Percentiles rank a stretch among this genome's conserved stretches.
These are phyloP conservation scores for Candida qinlingensis DNA, from an alignment of 805 yeast species.

Conservation along the genomic window DNA sequence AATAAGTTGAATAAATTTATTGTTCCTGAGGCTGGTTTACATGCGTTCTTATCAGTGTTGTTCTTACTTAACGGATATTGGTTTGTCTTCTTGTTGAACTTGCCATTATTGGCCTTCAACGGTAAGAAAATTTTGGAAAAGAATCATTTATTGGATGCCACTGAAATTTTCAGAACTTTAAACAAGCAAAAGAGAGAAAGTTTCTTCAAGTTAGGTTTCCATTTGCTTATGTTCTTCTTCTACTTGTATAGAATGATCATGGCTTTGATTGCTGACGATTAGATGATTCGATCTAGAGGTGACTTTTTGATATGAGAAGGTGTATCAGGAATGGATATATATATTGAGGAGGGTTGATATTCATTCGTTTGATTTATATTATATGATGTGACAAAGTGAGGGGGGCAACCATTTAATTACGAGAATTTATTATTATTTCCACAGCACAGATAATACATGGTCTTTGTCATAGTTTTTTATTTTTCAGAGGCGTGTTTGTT, in stretches of 20 bases:
- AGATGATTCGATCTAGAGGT: not conserved
- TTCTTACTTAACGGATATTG: constrained; percentile 87
- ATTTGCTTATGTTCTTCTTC: constrained; percentile 87
- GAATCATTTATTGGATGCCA: constrained; percentile 87
- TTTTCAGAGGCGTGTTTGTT: too few species aligned
- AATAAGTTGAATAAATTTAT: constrained; percentile 85
- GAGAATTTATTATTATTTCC: too few species aligned
- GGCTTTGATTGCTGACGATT: constrained; percentile 58
- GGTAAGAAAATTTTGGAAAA: constrained; percentile 72
- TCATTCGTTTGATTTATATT: too few species aligned
- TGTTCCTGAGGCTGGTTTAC: constrained; percentile 84
- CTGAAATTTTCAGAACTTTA: constrained; percentile 93
- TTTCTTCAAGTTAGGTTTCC: constrained; percentile 86
- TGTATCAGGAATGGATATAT: too few species aligned
- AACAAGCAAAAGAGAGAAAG: constrained; percentile 90
- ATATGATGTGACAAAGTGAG: too few species aligned
- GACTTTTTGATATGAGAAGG: not conserved
- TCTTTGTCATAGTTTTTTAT: too few species aligned
- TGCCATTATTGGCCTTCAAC: constrained; percentile 82
- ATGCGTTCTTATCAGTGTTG: constrained; percentile 61
- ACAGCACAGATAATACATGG: too few species aligned
- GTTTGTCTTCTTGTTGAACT: constrained; percentile 78
- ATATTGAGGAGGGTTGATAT: too few species aligned
- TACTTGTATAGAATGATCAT: constrained; percentile 94
- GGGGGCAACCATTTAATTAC: too few species aligned